A percentile compares a stretch with the other conserved stretches of the same genome.
These are phyloP conservation scores for Blastomyces parvus DNA, from an alignment of 2,329 filamentous ascomycete species.

Conservation along the genomic window DNA sequence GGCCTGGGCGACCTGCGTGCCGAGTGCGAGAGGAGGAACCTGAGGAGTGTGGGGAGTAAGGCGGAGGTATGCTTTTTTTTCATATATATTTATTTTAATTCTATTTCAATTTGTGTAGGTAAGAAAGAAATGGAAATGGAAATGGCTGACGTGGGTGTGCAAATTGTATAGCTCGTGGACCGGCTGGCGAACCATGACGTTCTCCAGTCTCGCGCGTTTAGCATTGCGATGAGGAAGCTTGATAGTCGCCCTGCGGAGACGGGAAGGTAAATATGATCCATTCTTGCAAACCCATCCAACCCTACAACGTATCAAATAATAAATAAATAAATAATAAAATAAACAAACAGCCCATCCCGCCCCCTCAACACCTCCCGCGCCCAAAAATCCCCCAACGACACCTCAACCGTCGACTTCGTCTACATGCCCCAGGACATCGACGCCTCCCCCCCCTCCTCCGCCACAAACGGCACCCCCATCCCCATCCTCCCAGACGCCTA, in stretches of 20 bases:
- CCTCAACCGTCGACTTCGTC: constrained; percentile 54
- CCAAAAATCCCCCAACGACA: constrained; percentile 48
- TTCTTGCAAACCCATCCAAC: neutral
- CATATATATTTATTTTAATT: neutral
- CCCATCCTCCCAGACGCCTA: constrained; percentile 42
- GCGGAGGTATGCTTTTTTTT: constrained; percentile 36
- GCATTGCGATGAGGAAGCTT: constrained; percentile 44
- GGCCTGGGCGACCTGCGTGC: constrained; percentile 43
- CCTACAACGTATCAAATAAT: no score
- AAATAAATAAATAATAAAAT: neutral
- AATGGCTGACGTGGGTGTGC: neutral
- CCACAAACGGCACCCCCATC: constrained; percentile 34
- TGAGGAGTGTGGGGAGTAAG: constrained; percentile 40
- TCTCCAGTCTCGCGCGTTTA: constrained; percentile 45
- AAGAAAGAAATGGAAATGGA: neutral
- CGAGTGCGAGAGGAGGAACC: constrained; percentile 43
- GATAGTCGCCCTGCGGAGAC: constrained; percentile 33
- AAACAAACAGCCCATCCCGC: constrained; percentile 27
- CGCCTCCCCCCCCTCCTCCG: constrained; percentile 19
- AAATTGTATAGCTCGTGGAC: constrained; percentile 36
- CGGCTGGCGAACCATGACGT: constrained; percentile 46
- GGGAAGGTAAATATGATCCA: constrained; percentile 5
- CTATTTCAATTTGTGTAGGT: neutral
- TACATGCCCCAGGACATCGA: constrained; percentile 48
- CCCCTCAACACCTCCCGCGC: constrained; percentile 54